Base-by-base conservation (phyloP, 2,329 filamentous ascomycete genomes). In the Xylariaceae sp. region DNA sequence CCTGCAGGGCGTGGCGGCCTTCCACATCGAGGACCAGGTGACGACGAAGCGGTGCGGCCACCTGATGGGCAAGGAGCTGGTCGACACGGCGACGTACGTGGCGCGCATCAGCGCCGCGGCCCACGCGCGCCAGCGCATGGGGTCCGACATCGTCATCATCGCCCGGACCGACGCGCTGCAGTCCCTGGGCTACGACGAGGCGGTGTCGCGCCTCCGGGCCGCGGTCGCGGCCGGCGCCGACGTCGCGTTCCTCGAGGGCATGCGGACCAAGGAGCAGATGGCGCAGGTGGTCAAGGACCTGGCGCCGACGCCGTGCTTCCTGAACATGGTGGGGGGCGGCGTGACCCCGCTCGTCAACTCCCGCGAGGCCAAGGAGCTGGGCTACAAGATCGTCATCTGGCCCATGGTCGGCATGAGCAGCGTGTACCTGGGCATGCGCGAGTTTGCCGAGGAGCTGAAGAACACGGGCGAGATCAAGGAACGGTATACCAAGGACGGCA, bases 101-200 rank as follows among this genome's bases (percentile, higher is more conserved):
- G 43, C 52, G 7, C 54, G 62, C 1, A 61, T 64, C 44, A 52
- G 55, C 8, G 61, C 61, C 3, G 62, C 62, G 1, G 50, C 49
- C 3, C 49, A 52, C 2, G 60, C 65, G 7, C 60, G 64, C 13
- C 56, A 65, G 29, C 59, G 65, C 32, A 56, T 66, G 34, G 63
- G 60, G 4, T 61, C 64, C 9, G 76, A 79, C 43, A 77, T 80
- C 39, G 67, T 81, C n/a, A 69, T 81, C 39, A 79, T 81, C 42
- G 76, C 76, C 9, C 66, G 77, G 19, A 80, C 76, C 2, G 78
- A 80, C 50, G 72, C 76, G 1, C 59, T 76, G 17, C 72, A 75
- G 44, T 64, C 64, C 3, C 60, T 64, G 2, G 76, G 75, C 0
- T 80, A 73, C 53, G 71, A 74, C 3, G 74, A 73, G 47, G 69